Conservation (phyloP, 768 basidiomycete genomes). For the Tubosaeta sp. region DNA sequence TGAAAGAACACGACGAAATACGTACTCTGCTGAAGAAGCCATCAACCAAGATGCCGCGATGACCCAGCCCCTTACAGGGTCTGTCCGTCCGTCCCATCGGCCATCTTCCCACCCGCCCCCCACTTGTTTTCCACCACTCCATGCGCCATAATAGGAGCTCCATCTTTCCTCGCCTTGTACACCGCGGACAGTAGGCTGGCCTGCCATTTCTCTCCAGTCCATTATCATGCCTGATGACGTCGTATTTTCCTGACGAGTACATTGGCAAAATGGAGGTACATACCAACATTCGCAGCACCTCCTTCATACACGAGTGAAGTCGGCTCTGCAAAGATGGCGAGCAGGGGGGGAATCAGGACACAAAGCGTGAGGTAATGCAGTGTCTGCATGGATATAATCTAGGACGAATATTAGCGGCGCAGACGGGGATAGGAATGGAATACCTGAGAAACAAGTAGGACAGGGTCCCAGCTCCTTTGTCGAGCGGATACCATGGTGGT, state of each 20-base stretch:
- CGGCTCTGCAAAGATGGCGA: conserved; percentile 71
- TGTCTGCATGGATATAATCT: conserved; percentile 94
- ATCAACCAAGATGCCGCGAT: conserved; percentile 84
- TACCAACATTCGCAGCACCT: conserved; percentile 75
- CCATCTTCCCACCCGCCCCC: conserved; percentile 48
- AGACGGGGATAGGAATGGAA: not conserved
- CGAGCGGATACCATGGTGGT: conserved; percentile 35
- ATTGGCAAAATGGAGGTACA: conserved; percentile 20
- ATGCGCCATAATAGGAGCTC: conserved; percentile 65
- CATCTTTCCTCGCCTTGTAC: conserved; percentile 62
- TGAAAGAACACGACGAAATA: conserved; percentile 20
- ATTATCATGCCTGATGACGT: conserved; percentile 71
- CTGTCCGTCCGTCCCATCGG: conserved; percentile 64
- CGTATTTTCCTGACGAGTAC: not conserved
- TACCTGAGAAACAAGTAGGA: conserved; percentile 84
- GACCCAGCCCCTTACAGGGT: conserved; percentile 85
- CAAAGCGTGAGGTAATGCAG: conserved; percentile 91
- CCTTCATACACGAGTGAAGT: conserved; percentile 68
- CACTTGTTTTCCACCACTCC: conserved; percentile 77
- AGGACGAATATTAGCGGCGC: conserved; percentile 2
- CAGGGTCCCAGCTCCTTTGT: conserved; percentile 79
- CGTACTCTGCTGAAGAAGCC: conserved; percentile 83
- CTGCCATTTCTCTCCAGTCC: conserved; percentile 97
- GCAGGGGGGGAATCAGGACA: conserved; percentile 74
- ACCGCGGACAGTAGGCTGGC: conserved; percentile 68